phyloP scores from a whole-genome alignment of 2,329 filamentous ascomycete genomes.

The Sporothrix schenckii region DNA sequence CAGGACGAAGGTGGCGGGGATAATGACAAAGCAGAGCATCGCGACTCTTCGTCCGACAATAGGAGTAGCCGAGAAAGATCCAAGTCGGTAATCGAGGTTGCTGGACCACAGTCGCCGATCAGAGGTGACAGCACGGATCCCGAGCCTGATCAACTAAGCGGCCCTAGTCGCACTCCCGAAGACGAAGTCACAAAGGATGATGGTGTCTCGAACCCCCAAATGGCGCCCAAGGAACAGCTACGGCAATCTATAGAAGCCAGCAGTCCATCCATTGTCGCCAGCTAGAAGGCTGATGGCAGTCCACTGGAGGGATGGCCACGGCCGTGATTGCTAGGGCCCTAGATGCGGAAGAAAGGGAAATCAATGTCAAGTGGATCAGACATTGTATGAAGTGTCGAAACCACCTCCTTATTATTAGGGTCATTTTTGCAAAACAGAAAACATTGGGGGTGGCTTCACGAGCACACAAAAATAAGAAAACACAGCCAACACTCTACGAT shows the following conservation, averaged over 20 bases:
- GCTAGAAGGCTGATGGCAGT: not conserved
- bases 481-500: not conserved
- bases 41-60: not conserved
- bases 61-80: conserved; percentile 30
- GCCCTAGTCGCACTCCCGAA: not conserved
- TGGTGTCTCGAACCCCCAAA: not conserved
- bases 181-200: not conserved
- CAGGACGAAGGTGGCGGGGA: not conserved
- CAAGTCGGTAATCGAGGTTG: conserved; percentile 35
- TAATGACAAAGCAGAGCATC: not conserved
- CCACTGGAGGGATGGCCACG: too few species aligned
- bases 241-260: not conserved
- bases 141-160: not conserved
- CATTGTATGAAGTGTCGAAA: too few species aligned
- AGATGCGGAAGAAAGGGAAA: not conserved
- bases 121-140: not conserved
- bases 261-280: conserved; percentile 18
- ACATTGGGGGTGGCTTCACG: not conserved
- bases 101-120: conserved; percentile 18
- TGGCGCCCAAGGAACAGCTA: not conserved
- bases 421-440: not conserved
- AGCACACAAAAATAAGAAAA: not conserved
- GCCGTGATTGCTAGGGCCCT: too few species aligned
- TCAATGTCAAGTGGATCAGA: not conserved
- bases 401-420: too few species aligned